Evolutionary conservation across 2,329 filamentous ascomycete species (phyloP), one percentile per base, ranked within the genome.

Genomic region (Ascochyta clinopodiicola): DNA sequence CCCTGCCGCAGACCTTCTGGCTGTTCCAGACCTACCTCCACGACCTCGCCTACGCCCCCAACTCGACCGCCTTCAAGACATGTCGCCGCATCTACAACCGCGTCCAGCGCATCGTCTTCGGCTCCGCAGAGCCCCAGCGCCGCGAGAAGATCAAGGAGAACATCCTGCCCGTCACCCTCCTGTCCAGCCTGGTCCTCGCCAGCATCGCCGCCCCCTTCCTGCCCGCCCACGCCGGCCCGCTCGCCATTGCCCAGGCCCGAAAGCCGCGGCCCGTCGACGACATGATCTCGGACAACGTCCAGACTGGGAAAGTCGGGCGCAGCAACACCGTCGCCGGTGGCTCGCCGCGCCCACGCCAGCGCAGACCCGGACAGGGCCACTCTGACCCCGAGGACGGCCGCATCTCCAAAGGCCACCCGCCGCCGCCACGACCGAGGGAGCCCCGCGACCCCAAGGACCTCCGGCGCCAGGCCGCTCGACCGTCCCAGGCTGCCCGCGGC

Each of bases 21-120:
- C 84, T 95, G 46, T 92, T 95, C 76, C 91, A 95, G 78, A 94
- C 90, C 4, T 93, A 95, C 72, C 85, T 95, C 27, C 88, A 91
- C 80, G 91, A 95, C 73, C 85, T 95, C 59, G 85, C 89, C 51
- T 80, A 83, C 69, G 90, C 89, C 55, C 91, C 91, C 2, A 88
- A 89, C 72, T 88, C 89, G 58, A 85, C 88, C 67, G 84, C 89
- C 44, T 95, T 95, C 78, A 88, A 90, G 77, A 94, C 89, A 44
- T 94, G 91, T 71, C 86, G 90, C 56, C 82, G 91, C 69, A 87
- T 95, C 64, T 94, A 93, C 79, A 95, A 95, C 78, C 92, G 91
- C 76, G 90, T 95, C 35, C 91, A 95, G 76, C 87, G 91, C 75
- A 91, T 95, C 66, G 90, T 95, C 24, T 95, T 95, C 74, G 91